Conservation (phyloP, 164 flowering plant genomes). For the Nymphaea thermarum region DNA sequence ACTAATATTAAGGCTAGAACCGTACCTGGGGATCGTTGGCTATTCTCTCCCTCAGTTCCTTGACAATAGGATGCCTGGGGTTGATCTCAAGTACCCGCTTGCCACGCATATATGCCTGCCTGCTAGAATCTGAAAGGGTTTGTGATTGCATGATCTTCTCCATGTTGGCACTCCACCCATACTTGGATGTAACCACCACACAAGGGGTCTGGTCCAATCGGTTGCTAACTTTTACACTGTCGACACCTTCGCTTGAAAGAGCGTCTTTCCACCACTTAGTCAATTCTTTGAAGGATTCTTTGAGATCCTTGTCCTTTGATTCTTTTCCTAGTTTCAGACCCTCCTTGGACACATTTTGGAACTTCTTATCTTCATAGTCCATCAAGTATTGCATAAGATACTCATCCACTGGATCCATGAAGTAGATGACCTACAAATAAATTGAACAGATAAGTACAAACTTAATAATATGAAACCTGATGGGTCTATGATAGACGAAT, state of each 20-base stretch:
- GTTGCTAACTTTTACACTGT: slow-evolving; percentile 83
- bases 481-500: too few relatives aligned
- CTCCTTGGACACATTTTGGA: slow-evolving; percentile 96
- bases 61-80: slow-evolving; percentile 90
- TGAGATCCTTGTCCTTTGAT: slow-evolving; percentile 70
- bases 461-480: too few relatives aligned
- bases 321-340: slow-evolving; percentile 88
- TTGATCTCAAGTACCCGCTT: slow-evolving; percentile 95
- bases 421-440: slow-evolving; percentile 69
- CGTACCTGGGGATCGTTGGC: slow-evolving; percentile 72
- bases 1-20: background rate
- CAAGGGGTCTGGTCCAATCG: slow-evolving; percentile 84
- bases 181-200: slow-evolving; percentile 94
- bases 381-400: slow-evolving; percentile 93
- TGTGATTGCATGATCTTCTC: slow-evolving; percentile 95
- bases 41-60: slow-evolving; percentile 79
- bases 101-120: slow-evolving; percentile 95
- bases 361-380: slow-evolving; percentile 93
- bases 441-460: background rate
- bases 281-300: slow-evolving; percentile 89
- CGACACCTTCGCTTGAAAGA: slow-evolving; percentile 75
- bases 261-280: slow-evolving; percentile 92
- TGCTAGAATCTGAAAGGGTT: slow-evolving; percentile 85
- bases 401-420: slow-evolving; percentile 82
- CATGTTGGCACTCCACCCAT: slow-evolving; percentile 98